A percentile compares a stretch with the other conserved stretches of the same genome.
Conservation (phyloP, 2,329 filamentous ascomycete genomes). For the Ceratocystis alfenasii region DNA sequence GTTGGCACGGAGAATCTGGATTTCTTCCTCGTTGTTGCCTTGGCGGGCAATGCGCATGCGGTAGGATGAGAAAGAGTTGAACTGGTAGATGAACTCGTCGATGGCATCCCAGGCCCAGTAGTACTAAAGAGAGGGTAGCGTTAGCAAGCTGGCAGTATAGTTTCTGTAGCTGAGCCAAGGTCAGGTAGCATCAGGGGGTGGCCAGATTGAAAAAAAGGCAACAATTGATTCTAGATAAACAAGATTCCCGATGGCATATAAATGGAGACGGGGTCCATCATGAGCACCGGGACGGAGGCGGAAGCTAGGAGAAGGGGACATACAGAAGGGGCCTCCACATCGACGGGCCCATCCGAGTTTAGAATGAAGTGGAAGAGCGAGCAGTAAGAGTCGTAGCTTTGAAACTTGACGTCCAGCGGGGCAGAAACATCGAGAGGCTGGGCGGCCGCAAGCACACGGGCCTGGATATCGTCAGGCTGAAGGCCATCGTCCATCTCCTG, state of each 20-base stretch:
- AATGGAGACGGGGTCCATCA: too few species aligned
- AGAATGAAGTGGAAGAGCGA: conserved; percentile 98
- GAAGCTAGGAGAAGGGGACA: conserved; percentile 32
- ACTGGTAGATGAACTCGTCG: conserved; percentile 99
- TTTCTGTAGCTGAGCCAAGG: too few species aligned
- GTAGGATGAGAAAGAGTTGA: conserved; percentile 98
- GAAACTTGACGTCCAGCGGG: conserved; percentile 90
- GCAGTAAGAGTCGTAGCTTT: conserved; percentile 99
- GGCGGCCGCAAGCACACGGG: conserved; percentile 78
- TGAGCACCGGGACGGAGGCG: not conserved
- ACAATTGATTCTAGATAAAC: too few species aligned
- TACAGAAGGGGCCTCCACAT: conserved; percentile 92
- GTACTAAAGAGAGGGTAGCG: conserved; percentile 47
- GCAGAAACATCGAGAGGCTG: conserved; percentile 94
- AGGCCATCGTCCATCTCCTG: conserved; percentile 39
- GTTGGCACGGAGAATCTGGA: conserved; percentile 83
- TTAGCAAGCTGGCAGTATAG: conserved; percentile 10
- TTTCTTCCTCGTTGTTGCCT: conserved; percentile 80
- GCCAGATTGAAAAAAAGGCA: not conserved
- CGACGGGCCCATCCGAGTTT: conserved; percentile 97
- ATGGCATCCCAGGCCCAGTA: conserved; percentile 99
- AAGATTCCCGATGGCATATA: too few species aligned
- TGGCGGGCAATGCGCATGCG: conserved; percentile 78
- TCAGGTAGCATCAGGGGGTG: not conserved
- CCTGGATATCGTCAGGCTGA: conserved; percentile 84